Conservation (phyloP, 306 rosid species). For the Cyamopsis tetragonoloba region DNA sequence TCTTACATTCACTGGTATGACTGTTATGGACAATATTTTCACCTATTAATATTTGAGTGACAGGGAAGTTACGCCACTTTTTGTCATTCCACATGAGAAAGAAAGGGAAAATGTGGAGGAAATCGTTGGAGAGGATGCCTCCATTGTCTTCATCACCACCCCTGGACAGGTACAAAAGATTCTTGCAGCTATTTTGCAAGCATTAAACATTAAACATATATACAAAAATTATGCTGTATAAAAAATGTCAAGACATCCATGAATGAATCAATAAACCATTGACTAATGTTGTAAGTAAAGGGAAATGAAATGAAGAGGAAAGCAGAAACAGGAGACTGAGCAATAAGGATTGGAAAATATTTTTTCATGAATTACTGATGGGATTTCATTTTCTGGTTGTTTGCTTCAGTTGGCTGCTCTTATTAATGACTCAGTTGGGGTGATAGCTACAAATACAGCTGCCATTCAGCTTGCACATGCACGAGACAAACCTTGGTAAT, state of each 20-base stretch:
- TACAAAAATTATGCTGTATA: not conserved
- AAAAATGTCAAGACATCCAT: not conserved
- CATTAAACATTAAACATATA: not conserved
- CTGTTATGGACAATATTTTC: not conserved
- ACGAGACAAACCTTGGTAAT: conserved; percentile 63
- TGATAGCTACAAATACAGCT: conserved; percentile 80
- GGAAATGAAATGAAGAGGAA: not conserved
- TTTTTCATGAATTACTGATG: not conserved
- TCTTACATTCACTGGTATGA: not conserved
- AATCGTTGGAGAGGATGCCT: conserved; percentile 50
- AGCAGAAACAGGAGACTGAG: not conserved
- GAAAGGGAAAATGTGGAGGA: conserved; percentile 84
- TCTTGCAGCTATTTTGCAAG: conserved; percentile 6
- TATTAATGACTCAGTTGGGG: conserved; percentile 73
- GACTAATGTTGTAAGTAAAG: not conserved
- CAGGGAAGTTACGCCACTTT: conserved; percentile 76
- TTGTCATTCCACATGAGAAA: conserved; percentile 90
- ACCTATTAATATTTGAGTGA: not conserved
- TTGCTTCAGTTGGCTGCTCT: conserved; percentile 69
- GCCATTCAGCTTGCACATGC: conserved; percentile 80
- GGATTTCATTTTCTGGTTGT: conserved; percentile 18
- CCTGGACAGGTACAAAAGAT: conserved; percentile 75
- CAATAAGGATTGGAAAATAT: conserved; percentile 2
- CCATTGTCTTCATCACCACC: conserved; percentile 79
- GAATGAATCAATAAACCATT: not conserved